Percentiles rank a stretch among this genome's conserved stretches.
phyloP scores from a whole-genome alignment of 768 basidiomycete species.

The Podaxis sp. region DNA sequence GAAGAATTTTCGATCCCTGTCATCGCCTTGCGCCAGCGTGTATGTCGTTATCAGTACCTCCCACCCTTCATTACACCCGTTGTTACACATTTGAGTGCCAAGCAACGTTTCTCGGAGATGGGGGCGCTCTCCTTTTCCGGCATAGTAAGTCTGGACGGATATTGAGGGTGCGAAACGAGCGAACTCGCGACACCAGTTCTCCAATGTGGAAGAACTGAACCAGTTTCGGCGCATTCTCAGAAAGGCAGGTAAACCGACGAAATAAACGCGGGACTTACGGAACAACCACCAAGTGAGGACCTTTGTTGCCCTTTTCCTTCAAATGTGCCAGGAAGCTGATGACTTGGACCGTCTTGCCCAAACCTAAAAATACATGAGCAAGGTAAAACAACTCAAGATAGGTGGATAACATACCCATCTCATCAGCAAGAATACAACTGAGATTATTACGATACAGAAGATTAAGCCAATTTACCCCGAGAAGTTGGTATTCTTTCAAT shows the following conservation, averaged over 20 bases:
- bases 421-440: conserved; percentile 97
- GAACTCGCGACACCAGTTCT: conserved; percentile 99
- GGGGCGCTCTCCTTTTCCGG: conserved; percentile 82
- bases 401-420: conserved; percentile 77
- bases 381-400: neutral
- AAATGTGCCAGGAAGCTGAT: conserved; percentile 94
- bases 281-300: conserved; percentile 92
- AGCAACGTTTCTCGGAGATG: conserved; percentile 69
- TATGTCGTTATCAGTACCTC: conserved; percentile 97
- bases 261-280: conserved; percentile 58
- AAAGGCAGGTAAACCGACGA: neutral
- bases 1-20: conserved; percentile 92
- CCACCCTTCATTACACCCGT: conserved; percentile 61
- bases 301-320: conserved; percentile 72
- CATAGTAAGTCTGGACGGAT: conserved; percentile 90
- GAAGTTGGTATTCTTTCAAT: conserved; percentile 94
- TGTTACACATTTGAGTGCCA: conserved; percentile 51
- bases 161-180: conserved; percentile 85
- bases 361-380: conserved; percentile 48
- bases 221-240: conserved; percentile 13
- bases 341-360: conserved; percentile 98
- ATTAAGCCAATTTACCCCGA: conserved; percentile 98
- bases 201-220: conserved; percentile 85
- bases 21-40: conserved; percentile 87
- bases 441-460: conserved; percentile 75